Percentiles rank a stretch among this genome's conserved stretches.
Conservation (phyloP, 2,329 filamentous ascomycete genomes). For the Ambrosiella xylebori region DNA sequence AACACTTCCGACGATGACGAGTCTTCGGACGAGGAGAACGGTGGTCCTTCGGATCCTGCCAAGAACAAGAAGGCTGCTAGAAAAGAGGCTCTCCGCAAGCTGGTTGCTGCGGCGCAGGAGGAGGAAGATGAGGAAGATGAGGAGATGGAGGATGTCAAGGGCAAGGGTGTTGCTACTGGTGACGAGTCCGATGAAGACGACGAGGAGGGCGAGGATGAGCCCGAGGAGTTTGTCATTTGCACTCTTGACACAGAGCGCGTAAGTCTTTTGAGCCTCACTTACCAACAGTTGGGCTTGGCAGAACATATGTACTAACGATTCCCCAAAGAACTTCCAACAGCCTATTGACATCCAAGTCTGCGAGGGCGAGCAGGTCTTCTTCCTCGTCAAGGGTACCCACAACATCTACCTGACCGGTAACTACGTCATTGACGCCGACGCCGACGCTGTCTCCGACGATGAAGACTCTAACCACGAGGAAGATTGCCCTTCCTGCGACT, state of each 20-base stretch:
- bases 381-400: conserved; percentile 80
- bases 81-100: conserved; percentile 59
- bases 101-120: conserved; percentile 40
- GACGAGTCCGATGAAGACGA: conserved; percentile 39
- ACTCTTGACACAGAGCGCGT: conserved; percentile 88
- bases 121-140: conserved; percentile 40
- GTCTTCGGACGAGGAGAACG: conserved; percentile 51
- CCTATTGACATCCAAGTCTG: conserved; percentile 80
- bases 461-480: conserved; percentile 45
- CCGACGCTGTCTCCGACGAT: conserved; percentile 46
- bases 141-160: conserved; percentile 63
- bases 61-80: conserved; percentile 59
- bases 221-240: conserved; percentile 88
- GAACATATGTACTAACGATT: neutral
- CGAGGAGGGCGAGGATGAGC: conserved; percentile 40
- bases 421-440: conserved; percentile 61
- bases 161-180: conserved; percentile 50
- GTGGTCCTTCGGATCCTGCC: conserved; percentile 76
- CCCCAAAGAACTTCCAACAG: conserved; percentile 73
- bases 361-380: conserved; percentile 80
- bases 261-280: conserved; percentile 22
- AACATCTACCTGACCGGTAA: conserved; percentile 87
- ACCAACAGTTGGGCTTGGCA: neutral
- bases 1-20: conserved; percentile 33
- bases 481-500: conserved; percentile 19